Conservation (phyloP, 2,329 filamentous ascomycete genomes). For the Chrysoporthe deuterocubensis region DNA sequence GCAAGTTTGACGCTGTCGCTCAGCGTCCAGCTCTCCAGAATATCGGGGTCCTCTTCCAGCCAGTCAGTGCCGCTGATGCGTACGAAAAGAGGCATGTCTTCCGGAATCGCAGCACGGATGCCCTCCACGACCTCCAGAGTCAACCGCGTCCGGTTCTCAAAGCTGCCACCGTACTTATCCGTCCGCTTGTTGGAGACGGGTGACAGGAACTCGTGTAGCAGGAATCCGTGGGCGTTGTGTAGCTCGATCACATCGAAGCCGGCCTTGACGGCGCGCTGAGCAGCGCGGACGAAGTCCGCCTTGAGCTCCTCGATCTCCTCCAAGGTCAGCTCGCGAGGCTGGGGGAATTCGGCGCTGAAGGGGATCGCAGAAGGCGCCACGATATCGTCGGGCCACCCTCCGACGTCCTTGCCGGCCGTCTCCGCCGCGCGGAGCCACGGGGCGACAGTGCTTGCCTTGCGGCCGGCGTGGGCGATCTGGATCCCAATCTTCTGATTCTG, state of each 20-base stretch:
- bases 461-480: conserved; percentile 72
- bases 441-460: conserved; percentile 55
- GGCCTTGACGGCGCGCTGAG: conserved; percentile 59
- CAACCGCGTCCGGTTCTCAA: conserved; percentile 73
- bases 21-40: conserved; percentile 65
- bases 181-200: conserved; percentile 72
- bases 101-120: conserved; percentile 65
- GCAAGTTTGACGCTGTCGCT: conserved; percentile 69
- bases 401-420: conserved; percentile 50
- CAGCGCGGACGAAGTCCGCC: conserved; percentile 58
- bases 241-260: conserved; percentile 74
- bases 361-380: conserved; percentile 39
- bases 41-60: conserved; percentile 60
- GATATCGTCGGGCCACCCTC: conserved; percentile 51
- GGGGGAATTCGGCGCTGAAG: conserved; percentile 32
- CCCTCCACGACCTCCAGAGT: conserved; percentile 69
- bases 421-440: conserved; percentile 58
- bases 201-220: conserved; percentile 71
- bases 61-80: conserved; percentile 78
- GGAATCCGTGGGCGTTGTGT: conserved; percentile 79
- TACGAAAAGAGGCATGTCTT: conserved; percentile 72
- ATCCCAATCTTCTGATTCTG: conserved; percentile 69
- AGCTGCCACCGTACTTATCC: conserved; percentile 69
- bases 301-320: conserved; percentile 69
- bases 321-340: conserved; percentile 65